A percentile compares a stretch with the other conserved stretches of the same genome.
phyloP scores from a whole-genome alignment of 2,329 filamentous ascomycete genomes.

The Plectosphaerella sp. region DNA sequence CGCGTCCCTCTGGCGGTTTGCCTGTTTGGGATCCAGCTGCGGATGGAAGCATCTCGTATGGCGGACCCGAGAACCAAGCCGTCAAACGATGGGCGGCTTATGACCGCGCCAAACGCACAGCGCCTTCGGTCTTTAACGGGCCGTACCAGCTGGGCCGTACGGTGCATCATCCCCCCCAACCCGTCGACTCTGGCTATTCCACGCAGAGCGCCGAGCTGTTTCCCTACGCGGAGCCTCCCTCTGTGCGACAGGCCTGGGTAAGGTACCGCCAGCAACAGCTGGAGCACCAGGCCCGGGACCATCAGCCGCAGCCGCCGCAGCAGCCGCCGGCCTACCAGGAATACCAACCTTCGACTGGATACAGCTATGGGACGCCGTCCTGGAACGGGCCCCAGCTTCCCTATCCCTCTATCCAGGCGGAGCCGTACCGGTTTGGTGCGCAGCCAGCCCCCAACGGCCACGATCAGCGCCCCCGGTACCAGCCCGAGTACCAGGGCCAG shows the following conservation, averaged over 20 bases:
- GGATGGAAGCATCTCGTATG: conserved; percentile 20
- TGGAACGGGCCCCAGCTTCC: too few relatives aligned
- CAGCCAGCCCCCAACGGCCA: too few relatives aligned
- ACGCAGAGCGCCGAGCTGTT: neutral
- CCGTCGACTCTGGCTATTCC: neutral
- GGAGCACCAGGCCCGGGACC: neutral
- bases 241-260: neutral
- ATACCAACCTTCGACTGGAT: too few relatives aligned
- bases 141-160: neutral
- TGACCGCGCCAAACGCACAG: conserved; percentile 9
- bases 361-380: too few relatives aligned
- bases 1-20: conserved; percentile 55
- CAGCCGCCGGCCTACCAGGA: neutral
- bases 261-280: neutral
- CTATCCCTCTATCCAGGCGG: too few relatives aligned
- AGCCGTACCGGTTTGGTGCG: too few relatives aligned
- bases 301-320: neutral
- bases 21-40: conserved; percentile 53
- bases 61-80: conserved; percentile 30
- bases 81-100: conserved; percentile 19
- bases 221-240: neutral
- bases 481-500: neutral
- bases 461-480: neutral
- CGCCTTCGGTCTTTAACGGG: neutral
- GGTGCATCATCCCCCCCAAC: neutral